Evolutionary conservation across 2,329 filamentous ascomycete species (phyloP).

Genomic region (Ophiocordyceps robertsii): DNA sequence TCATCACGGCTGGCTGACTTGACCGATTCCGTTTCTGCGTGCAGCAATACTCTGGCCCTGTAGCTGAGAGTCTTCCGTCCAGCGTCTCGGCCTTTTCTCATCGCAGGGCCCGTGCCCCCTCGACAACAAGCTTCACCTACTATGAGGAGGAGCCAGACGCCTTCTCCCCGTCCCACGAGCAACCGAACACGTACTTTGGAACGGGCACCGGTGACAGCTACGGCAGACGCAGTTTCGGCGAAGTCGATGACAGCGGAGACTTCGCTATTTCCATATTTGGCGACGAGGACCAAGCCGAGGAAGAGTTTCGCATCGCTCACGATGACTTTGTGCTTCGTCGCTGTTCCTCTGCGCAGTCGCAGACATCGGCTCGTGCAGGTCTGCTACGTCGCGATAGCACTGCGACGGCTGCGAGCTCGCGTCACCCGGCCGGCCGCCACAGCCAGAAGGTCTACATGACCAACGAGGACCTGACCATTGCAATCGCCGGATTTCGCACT

Average conservation of each 20-base stretch:
- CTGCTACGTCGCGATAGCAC: slow-evolving; percentile 60
- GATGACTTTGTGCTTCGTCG: slow-evolving; percentile 40
- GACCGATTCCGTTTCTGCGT: background rate
- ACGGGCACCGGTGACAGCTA: slow-evolving; percentile 11
- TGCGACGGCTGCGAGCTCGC: slow-evolving; percentile 53
- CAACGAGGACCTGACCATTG: slow-evolving; percentile 88
- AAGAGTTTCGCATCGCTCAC: slow-evolving; percentile 25
- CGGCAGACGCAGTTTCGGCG: slow-evolving; percentile 17
- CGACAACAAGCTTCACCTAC: slow-evolving; percentile 78
- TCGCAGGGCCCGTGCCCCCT: slow-evolving; percentile 67
- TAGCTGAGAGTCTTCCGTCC: slow-evolving; percentile 91
- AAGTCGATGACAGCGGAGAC: slow-evolving; percentile 25
- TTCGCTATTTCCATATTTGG: slow-evolving; percentile 26
- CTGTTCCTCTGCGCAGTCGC: slow-evolving; percentile 48
- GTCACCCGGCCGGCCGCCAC: slow-evolving; percentile 42
- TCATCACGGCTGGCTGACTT: background rate
- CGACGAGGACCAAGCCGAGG: slow-evolving; percentile 24
- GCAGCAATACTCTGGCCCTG: slow-evolving; percentile 77
- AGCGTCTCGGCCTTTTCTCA: slow-evolving; percentile 88
- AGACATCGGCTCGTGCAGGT: slow-evolving; percentile 43
- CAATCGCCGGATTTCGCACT: slow-evolving; percentile 81
- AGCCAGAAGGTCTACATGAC: slow-evolving; percentile 89
- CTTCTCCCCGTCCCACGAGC: slow-evolving; percentile 14
- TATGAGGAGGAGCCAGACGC: slow-evolving; percentile 52
- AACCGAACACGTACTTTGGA: slow-evolving; percentile 15